These are phyloP conservation scores for Xylariaceae sp. DNA, from an alignment of 2,329 filamentous ascomycete genomes.

Conservation along the genomic window DNA sequence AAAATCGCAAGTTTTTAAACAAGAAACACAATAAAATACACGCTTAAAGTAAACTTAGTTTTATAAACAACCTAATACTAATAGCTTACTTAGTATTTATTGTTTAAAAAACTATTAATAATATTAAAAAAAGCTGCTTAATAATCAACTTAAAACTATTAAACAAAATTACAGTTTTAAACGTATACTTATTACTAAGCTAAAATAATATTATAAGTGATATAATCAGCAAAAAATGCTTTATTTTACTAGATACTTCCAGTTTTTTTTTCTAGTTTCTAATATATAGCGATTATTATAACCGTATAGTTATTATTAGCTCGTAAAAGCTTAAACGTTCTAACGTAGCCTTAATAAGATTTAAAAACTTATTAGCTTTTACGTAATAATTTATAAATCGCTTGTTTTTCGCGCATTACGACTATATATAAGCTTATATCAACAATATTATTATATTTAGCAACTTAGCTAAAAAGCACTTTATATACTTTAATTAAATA, in stretches of 20 bases:
- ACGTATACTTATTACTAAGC: background rate
- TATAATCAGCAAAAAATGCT: background rate
- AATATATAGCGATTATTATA: background rate
- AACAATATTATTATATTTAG: too few relatives aligned
- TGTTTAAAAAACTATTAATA: background rate
- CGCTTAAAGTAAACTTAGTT: too few relatives aligned
- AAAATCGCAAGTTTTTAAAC: background rate
- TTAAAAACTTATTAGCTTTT: too few relatives aligned
- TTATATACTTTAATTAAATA: too few relatives aligned
- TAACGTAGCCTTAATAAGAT: background rate
- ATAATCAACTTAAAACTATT: background rate
- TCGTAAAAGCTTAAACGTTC: background rate
- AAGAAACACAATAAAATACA: background rate
- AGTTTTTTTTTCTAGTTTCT: too few relatives aligned
- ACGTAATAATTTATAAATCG: too few relatives aligned
- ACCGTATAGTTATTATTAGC: too few relatives aligned
- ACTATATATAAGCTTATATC: too few relatives aligned
- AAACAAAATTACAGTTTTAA: background rate
- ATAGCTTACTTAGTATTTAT: background rate
- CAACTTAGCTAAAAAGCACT: too few relatives aligned
- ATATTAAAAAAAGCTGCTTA: background rate
- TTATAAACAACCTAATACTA: too few relatives aligned
- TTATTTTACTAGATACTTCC: too few relatives aligned
- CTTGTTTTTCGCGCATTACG: background rate
- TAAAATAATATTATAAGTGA: background rate